Evolutionary conservation across 148 eudicot species (phyloP), one percentile per base, ranked within the genome.

Genomic region (Rheum nobile): DNA sequence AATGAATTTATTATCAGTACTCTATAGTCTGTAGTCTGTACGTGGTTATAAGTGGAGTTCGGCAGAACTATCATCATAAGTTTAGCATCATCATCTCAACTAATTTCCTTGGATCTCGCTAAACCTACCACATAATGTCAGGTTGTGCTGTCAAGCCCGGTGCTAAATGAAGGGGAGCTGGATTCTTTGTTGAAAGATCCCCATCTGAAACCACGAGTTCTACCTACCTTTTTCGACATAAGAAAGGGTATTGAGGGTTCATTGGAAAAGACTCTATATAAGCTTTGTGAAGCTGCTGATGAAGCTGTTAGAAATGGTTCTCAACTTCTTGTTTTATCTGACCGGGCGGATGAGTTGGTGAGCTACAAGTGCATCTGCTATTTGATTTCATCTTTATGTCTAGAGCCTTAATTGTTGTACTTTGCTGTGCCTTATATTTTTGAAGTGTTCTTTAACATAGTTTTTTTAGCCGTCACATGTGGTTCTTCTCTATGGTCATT

Each of bases 301-400:
- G 99, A 90, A 75, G 99, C 99, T 80, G 99, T 95, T 74, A 90
- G 99, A 90, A 90, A 84, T 86, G 99, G 99, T 77, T 90, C 88
- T 61, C 97, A 95, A 73, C 82, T 95, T 74, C 96, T 95, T 82
- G 82, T 95, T 76, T 88, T 95, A 50, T 92, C 99, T 75, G 99
- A 95, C 84, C 92, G 97, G 79, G 82, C 91, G 72, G 99, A 95
- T 84, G 94, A 92, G 63, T 80, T 88, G 88, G 99, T 95, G 80
- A 80, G 90, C 69, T 70, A 68, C 68, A 46, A 38, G 14, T 39
- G 31, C 48, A n/a, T 71, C 47, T 71, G 8, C 71, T 68, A 35
- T 68, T 34, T 68, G 31, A 6, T 21, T 41, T 70, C 21, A 57
- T 57, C 65, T 54, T 9, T 19, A 50, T 55, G 29, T 24, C 63